Conservation (phyloP, 495 filamentous ascomycete species). For the Xylaria venustula region DNA sequence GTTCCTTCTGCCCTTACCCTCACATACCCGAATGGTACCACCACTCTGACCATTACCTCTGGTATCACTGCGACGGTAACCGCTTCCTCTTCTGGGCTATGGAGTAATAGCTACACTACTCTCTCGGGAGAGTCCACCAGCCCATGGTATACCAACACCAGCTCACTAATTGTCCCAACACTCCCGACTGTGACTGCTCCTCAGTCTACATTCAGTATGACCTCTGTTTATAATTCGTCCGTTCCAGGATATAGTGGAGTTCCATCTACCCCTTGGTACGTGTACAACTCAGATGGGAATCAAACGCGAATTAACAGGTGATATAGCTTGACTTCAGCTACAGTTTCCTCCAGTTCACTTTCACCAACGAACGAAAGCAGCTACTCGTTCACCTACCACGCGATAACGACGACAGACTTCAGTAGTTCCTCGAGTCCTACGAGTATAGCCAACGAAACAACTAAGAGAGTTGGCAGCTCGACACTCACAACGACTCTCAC, state of each 20-base stretch:
- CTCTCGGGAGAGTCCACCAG: not conserved
- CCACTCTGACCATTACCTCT: constrained; percentile 10
- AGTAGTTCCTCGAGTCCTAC: too few species aligned
- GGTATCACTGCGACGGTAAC: constrained; percentile 9
- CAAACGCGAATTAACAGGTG: not conserved
- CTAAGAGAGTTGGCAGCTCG: too few species aligned
- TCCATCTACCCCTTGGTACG: not conserved
- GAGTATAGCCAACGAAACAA: not conserved
- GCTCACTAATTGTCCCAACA: not conserved
- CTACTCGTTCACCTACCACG: not conserved
- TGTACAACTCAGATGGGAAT: not conserved
- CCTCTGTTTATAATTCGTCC: not conserved
- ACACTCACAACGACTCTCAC: constrained; percentile 2
- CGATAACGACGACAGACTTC: not conserved
- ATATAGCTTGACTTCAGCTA: not conserved
- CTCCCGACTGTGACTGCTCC: not conserved
- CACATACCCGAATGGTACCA: constrained; percentile 2
- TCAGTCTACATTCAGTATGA: not conserved
- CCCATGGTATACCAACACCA: constrained; percentile 11
- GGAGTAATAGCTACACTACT: not conserved
- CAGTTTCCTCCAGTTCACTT: not conserved
- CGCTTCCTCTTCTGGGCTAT: constrained; percentile 5
- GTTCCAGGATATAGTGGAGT: not conserved
- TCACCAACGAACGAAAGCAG: not conserved
- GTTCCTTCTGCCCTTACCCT: constrained; percentile 14